Evolutionary conservation across 2,329 filamentous ascomycete genomes (phyloP), one percentile per base, ranked within the genome.

Genomic region (Dactylonectria estremocensis): DNA sequence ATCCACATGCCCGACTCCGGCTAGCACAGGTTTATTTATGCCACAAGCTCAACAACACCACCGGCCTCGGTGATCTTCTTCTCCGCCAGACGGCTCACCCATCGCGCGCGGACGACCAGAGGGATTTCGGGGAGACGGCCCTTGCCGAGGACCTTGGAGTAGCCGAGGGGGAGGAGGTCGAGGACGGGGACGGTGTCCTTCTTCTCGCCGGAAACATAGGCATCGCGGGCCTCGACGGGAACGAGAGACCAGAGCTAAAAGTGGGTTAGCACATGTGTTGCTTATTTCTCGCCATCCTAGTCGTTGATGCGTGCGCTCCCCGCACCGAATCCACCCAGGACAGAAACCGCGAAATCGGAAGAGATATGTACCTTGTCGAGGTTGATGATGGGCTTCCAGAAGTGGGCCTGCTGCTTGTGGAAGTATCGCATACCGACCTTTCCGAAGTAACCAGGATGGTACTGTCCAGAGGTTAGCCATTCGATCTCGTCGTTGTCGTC

Each of bases 331-430:
- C 55, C 16, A 35, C 28, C 28, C 13, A 57, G 53, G 43, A 45
- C 35, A 53, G 57, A 67, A 69, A 61, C 64, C 70, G 70, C 64
- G 56, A 22, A 46, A 45, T 43, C 24, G 57, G 56, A 67, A 53
- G 69, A 46, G 48, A 64, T 71, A 79, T 78, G 75, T 83, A 95
- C 93, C 93, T 98, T 99, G 88, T 98, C 96, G 79, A 99, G 89
- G 90, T 99, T 99, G 92, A 99, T 93, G 79, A 94, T 90, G 76
- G 96, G 96, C 89, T 97, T 98, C 96, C 95, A 99, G 90, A 95
- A 95, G 83, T 97, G 93, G 90, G 95, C 95, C 82, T 91, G 90
- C 82, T 94, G 92, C 87, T 96, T 95, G 91, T 98, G 95, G 93
- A 97, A 98, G 88, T 95, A 92, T 82, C 93, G 89, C 93, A 95